Conservation (phyloP, 1,139 yeast genomes). For the Zygosaccharomyces pseudobailii region DNA sequence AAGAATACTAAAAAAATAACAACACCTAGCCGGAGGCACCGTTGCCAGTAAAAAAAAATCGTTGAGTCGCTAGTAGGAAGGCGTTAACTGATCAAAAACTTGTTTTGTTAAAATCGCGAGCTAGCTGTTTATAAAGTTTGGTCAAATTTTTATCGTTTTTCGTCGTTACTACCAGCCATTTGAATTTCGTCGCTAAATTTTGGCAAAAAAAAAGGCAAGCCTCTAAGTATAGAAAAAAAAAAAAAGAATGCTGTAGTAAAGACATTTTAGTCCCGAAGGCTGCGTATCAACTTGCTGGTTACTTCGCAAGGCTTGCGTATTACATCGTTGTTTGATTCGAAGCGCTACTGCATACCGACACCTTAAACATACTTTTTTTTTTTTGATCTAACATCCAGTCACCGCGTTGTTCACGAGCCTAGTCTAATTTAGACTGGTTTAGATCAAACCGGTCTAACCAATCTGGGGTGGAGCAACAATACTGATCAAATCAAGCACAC, state of each 20-base stretch:
- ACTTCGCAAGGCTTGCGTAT: background rate
- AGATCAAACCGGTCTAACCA: background rate
- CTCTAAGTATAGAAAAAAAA: background rate
- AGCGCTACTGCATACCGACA: background rate
- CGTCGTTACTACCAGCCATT: slow-evolving; percentile 10
- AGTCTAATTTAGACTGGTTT: too few species aligned
- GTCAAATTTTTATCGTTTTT: background rate
- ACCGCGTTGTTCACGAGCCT: slow-evolving; percentile 1
- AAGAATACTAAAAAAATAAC: background rate
- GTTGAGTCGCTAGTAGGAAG: background rate
- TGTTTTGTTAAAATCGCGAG: background rate
- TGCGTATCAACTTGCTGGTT: background rate
- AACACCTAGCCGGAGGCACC: background rate
- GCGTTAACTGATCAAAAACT: background rate
- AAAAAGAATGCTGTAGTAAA: background rate
- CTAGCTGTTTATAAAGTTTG: background rate
- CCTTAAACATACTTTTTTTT: too few species aligned
- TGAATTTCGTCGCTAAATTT: slow-evolving; percentile 2
- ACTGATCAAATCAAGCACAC: background rate
- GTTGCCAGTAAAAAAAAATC: background rate
- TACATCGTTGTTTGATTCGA: background rate
- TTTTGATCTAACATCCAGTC: background rate
- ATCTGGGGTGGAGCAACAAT: background rate
- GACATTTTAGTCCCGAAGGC: background rate
- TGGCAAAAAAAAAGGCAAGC: background rate